Base-by-base conservation (phyloP, 106 monocot species). In the Platanthera guangdongensis region DNA sequence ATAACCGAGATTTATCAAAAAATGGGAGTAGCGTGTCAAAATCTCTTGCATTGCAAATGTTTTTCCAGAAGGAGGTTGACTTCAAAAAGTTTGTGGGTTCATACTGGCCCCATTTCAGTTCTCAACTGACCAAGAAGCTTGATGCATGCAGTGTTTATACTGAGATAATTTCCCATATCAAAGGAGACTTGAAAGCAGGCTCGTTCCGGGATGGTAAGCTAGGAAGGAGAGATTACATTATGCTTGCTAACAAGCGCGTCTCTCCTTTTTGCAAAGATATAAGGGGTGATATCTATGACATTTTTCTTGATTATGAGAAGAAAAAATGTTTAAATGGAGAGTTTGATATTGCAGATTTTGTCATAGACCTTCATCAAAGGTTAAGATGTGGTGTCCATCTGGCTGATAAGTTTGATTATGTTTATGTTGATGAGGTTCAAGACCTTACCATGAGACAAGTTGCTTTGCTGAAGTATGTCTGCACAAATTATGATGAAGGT, bases 381-480 rank as follows among this genome's bases (percentile, higher is more conserved):
- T 59, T 85, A 51, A 10, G 5, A 52, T 22, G 1, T 54, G 80
- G 75, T 49, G 81, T 82, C n/a, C 78, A 47, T 59, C 16, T 32
- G 11, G 81, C 69, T 45, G 78, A 72, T 4, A 78, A 78, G 32
- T 50, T 92, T 2, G 92, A 92, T 82, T 92, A 80, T 76, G 75
- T 92, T 30, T 92, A 92, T 53, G 74, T 92, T 47, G 92, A 92
- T 80, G 92, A 89, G 78, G 92, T 92, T 32, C 92, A 92, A 32
- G 92, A 92, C 76, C 82, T 92, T 19, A 89, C 92, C 0, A 80
- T 87, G 84, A 74, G 55, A 72, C 89, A 92, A 50, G 80, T 92
- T 70, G 79, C 85, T 74, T 82, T 92, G 18, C 82, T 92, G 10
- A 89, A 79, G 65, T 78, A 87, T 76, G 76, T 92, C 3, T 87